These are phyloP conservation scores for Colletotrichum sp. DNA, from an alignment of 2,329 filamentous ascomycete genomes.

Conservation along the genomic window DNA sequence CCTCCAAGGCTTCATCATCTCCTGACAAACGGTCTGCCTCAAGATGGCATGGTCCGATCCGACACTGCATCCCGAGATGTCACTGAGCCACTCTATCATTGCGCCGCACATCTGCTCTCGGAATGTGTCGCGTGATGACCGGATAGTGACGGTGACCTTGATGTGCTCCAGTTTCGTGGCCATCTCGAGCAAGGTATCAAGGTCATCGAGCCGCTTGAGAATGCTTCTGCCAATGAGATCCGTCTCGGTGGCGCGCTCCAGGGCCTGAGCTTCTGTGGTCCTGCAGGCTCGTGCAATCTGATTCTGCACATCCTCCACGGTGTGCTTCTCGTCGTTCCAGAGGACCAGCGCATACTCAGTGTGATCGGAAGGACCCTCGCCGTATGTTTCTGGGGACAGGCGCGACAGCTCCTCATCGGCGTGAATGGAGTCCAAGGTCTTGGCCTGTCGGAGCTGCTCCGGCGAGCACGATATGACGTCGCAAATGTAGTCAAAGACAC, in stretches of 20 bases:
- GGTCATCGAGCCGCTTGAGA: constrained; percentile 75
- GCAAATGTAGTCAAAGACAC: constrained; percentile 91
- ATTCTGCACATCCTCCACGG: constrained; percentile 85
- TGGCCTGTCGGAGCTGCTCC: constrained; percentile 87
- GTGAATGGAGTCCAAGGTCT: constrained; percentile 80
- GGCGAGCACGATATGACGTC: constrained; percentile 98
- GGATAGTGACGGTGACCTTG: constrained; percentile 92
- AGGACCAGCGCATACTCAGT: constrained; percentile 84
- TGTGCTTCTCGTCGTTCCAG: constrained; percentile 99
- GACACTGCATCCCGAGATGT: constrained; percentile 89
- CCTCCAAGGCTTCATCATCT: constrained; percentile 87
- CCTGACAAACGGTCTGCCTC: constrained; percentile 84
- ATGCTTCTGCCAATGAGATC: constrained; percentile 88
- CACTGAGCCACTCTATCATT: constrained; percentile 93
- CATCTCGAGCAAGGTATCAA: constrained; percentile 76
- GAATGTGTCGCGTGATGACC: constrained; percentile 93
- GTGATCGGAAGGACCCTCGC: constrained; percentile 68
- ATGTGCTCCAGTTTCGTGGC: constrained; percentile 92
- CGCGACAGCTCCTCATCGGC: constrained; percentile 83
- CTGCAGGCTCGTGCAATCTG: constrained; percentile 91
- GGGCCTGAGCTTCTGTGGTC: constrained; percentile 71
- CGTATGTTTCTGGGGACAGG: constrained; percentile 73
- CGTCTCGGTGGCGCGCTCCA: constrained; percentile 82
- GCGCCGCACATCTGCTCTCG: constrained; percentile 98
- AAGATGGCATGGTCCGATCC: constrained; percentile 81